Evolutionary conservation across 805 yeast species (phyloP), one percentile per base, ranked within the genome.

Genomic region (Wickerhamomyces hampshirensis): DNA sequence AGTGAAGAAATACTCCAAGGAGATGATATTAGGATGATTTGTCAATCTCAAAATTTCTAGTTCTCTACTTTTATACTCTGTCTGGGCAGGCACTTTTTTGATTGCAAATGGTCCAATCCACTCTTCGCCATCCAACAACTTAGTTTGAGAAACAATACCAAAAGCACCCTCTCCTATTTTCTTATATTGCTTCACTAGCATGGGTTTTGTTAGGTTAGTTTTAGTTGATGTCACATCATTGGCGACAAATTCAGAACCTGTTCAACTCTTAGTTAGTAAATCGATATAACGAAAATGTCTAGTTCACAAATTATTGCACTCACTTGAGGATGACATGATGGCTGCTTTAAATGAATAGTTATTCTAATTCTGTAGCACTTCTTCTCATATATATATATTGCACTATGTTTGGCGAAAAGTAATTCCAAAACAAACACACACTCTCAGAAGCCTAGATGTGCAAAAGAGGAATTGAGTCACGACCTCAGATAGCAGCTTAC

Each of bases 111-210:
- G 94, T 1, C 94, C 94, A 27, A 77, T 62, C 84, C 86, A 79
- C 2, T 30, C 50, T 15, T 63, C 60, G 17, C 58, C 62, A 46
- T 66, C 65, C 37, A 61, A 58, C 26, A 69, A 62, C 44, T 75
- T 74, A 1, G 93, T 91, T 54, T 83, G 88, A 11, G 81, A 80
- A 8, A 84, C 94, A 3, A 86, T 82, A 26, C 94, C 94, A 53
- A 84, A 84, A 5, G 93, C 93, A 28, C 94, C 94, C 59, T 84
- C 86, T 9, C 94, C 94, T 34, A 84, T 81, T 51, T 77, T 75
- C 40, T 79, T 78, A 54, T 79, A 76, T 51, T 84, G 91, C 46
- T 71, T 75, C 16, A 84, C 73, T 24, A 76, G 62, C 91, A 84
- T 84, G 35, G 77, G 74, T 47, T 68, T 66, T 6, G 72, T 61